Evolutionary conservation across 2,329 filamentous ascomycete genomes (phyloP), one percentile per base, ranked within the genome.

Genomic region (Didymella segeticola): DNA sequence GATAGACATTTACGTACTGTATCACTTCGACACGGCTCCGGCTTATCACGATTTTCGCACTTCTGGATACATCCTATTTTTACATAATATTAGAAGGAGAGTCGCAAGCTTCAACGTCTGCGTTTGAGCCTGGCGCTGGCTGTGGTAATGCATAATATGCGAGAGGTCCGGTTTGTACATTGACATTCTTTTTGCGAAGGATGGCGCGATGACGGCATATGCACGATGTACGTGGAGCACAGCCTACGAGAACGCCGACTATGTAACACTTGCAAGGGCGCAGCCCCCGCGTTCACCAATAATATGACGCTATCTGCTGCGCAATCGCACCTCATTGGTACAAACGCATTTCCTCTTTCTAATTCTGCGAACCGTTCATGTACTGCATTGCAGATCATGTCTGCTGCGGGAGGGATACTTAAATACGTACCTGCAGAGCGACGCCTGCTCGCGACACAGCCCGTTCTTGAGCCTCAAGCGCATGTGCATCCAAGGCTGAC

Each of bases 1-100:
- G 36, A 56, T 47, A 56, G 53, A 56, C 47, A 27, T 38, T 42
- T 15, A 50, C 53, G 42, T 42, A 41, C 22, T 42, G 50, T 27
- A 34, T 12, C 30, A 34, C n/a, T 56, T 55, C 42, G 42, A 39
- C 30, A 37, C 15, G 25, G 42, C 46, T 50, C 42, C 27, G 34
- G 30, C 46, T 36, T 42, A 22, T 56, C 36, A 50, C 47, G 41
- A 50, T 51, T 43, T 20, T 31, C 7, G 19, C 34, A 19, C 17
- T 50, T 23, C 42, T 50, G 52, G 46, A 50, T 47, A 50, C 41
- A 50, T 36, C 15, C 30, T 54, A 42, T 42, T 55, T 10, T 31
- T 55, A 50, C 41, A 31, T 56, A 56, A 50, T 56, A 37, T 31
- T 50, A 46, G 19, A 46, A 48, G n/a, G 15, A 27, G 23, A 31